phyloP scores from a whole-genome alignment of 1,139 yeast species.

The Lodderomyces oxycetoniae region DNA sequence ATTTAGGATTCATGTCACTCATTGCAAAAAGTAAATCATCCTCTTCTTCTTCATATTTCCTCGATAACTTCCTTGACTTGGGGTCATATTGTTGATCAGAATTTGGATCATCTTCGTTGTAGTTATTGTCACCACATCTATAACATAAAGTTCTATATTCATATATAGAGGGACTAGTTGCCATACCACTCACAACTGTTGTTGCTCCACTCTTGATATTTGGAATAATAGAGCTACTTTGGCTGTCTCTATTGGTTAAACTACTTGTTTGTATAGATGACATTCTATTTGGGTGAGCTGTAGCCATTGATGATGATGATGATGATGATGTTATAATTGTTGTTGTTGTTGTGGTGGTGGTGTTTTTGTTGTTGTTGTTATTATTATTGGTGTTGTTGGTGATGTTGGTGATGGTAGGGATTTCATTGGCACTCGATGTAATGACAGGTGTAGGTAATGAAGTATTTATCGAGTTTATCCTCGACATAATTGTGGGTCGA shows the following conservation, averaged over 20 bases:
- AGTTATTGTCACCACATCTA: slow-evolving; percentile 34
- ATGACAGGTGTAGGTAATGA: slow-evolving; percentile 1
- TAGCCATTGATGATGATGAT: not conserved
- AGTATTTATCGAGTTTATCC: slow-evolving; percentile 5
- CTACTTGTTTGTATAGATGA: slow-evolving; percentile 3
- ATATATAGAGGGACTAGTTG: slow-evolving; percentile 37
- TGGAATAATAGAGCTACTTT: slow-evolving; percentile 3
- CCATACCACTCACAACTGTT: slow-evolving; percentile 24
- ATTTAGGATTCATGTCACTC: slow-evolving; percentile 75
- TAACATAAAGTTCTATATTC: slow-evolving; percentile 31
- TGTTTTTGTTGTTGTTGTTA: not conserved
- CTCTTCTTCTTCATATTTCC: slow-evolving; percentile 51
- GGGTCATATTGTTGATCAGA: not conserved
- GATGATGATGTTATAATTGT: not conserved
- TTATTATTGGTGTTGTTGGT: not conserved
- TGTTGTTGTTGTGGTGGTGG: not conserved
- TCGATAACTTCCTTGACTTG: slow-evolving; percentile 15
- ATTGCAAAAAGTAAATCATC: slow-evolving; percentile 81
- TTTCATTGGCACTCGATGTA: not conserved
- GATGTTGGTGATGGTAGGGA: not conserved
- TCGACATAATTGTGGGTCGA: slow-evolving; percentile 5
- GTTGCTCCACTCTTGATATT: slow-evolving; percentile 12
- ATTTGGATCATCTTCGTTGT: slow-evolving; percentile 40
- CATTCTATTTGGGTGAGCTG: not conserved
- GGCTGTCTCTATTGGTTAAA: slow-evolving; percentile 3